A percentile compares a stretch with the other conserved stretches of the same genome.
phyloP scores from a whole-genome alignment of 345 rosid species.

The Eucalyptus erythrocorys region DNA sequence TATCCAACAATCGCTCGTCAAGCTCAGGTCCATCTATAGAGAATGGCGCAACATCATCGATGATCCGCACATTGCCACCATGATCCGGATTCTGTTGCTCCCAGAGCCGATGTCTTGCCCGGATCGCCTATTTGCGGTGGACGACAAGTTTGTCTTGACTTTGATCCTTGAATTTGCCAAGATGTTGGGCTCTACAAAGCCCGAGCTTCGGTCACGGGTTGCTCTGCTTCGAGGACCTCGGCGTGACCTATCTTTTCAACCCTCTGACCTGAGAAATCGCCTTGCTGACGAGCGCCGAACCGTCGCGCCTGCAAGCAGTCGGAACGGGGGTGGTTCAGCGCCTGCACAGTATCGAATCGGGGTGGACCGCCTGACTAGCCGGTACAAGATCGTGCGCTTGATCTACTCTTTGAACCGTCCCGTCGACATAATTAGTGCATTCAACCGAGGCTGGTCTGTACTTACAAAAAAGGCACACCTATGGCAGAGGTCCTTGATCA shows the following conservation, averaged over 20 bases:
- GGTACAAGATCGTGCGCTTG: not conserved
- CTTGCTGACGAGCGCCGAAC: too few relatives aligned
- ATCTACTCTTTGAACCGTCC: too few relatives aligned
- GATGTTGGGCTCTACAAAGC: too few relatives aligned
- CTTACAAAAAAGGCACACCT: not conserved
- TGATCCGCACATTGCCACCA: not conserved
- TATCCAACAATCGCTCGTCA: too few relatives aligned
- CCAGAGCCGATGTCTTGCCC: too few relatives aligned
- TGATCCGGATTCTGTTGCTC: not conserved
- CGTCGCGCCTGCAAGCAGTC: too few relatives aligned
- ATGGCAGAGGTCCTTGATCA: not conserved
- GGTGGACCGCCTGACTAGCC: not conserved
- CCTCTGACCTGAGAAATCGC: not conserved
- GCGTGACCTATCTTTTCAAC: not conserved
- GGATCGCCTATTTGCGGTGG: not conserved
- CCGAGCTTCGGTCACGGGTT: not conserved
- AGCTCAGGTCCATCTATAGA: too few relatives aligned
- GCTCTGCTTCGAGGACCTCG: not conserved
- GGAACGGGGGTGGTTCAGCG: too few relatives aligned
- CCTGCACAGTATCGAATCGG: not conserved
- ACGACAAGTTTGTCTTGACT: not conserved
- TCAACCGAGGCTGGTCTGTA: too few relatives aligned
- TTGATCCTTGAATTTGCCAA: not conserved
- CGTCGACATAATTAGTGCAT: too few relatives aligned
- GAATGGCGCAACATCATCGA: too few relatives aligned